Base-by-base conservation (phyloP, 768 basidiomycete genomes). In the Mycena pura region DNA sequence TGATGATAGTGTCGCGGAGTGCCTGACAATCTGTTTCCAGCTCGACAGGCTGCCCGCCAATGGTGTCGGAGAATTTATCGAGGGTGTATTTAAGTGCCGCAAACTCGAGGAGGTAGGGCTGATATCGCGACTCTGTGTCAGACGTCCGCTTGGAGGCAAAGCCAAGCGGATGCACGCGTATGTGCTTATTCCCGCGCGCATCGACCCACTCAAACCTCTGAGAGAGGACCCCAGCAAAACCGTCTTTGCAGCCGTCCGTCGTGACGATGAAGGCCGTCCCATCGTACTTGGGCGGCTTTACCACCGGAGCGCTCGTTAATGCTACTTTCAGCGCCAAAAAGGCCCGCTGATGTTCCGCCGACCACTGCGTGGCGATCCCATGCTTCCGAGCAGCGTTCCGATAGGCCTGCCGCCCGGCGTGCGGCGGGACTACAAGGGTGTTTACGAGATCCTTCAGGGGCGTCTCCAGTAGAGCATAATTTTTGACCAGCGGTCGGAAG, bases 71-170 rank as follows among this genome's bases (percentile, higher is more conserved):
- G 51, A 71, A 46, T 69, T 69, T 57, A 22, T 57, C 50, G 68
- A 67, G 11, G 67, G 69, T 14, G 38, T 38, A 57, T 21, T 57
- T 57, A 1, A 57, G 39, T 21, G 56, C 56, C 15, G 75, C 75
- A 48, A 77, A 75, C 49, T 78, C 73, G 13, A 74, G 66, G 6
- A 75, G 52, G 58, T 69, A 77, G 0, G 73, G 75, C 41, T 69
- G 66, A 60, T 76, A 77, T 1, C 53, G 54, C 22, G 69, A 68
- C 54, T 77, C 72, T 0, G 63, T 41, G 0, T 45, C 27, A 0
- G 74, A 70, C 0, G 74, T 74, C 0, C 68, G 39, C 54, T 77
- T 78, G 0, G 72, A 76, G 0, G 62, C 66, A 54, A 70, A 76
- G 13, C 60, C 74, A 9, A 76, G 52, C 3, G 74, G 74, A 48